These are phyloP conservation scores for Leptographium galeiforme DNA, from an alignment of 2,329 filamentous ascomycete species.

Conservation along the genomic window DNA sequence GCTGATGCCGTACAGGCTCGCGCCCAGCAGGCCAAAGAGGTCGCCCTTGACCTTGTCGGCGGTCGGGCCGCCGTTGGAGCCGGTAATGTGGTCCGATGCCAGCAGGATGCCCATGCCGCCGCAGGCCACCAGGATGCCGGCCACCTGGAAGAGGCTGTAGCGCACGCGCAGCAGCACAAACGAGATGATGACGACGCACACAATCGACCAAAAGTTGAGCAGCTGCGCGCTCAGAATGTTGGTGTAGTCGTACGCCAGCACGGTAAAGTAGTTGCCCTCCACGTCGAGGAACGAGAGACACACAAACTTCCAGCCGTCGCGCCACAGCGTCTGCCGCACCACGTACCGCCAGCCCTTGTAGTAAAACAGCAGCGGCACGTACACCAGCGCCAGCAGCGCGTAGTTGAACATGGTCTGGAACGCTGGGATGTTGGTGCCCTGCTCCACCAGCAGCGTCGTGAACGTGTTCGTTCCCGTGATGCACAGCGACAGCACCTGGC, in stretches of 20 bases:
- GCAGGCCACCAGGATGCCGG: conserved; percentile 80
- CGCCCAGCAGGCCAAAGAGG: conserved; percentile 77
- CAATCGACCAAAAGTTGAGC: conserved; percentile 98
- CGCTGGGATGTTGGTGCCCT: conserved; percentile 70
- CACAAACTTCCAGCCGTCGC: conserved; percentile 85
- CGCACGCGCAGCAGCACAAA: conserved; percentile 74
- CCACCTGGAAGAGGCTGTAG: conserved; percentile 75
- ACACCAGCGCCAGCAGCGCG: conserved; percentile 67
- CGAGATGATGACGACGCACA: conserved; percentile 76
- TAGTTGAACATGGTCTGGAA: conserved; percentile 98
- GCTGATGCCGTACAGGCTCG: conserved; percentile 78
- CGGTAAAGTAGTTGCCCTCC: conserved; percentile 95
- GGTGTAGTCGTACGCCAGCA: conserved; percentile 84
- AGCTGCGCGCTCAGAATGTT: conserved; percentile 87
- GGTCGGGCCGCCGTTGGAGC: conserved; percentile 53
- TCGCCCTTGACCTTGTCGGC: conserved; percentile 78
- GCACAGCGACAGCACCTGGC: conserved; percentile 75
- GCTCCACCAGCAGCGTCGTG: conserved; percentile 53
- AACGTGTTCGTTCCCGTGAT: conserved; percentile 92
- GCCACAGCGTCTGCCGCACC: conserved; percentile 40
- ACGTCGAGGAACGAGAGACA: conserved; percentile 90
- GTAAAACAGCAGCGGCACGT: conserved; percentile 67
- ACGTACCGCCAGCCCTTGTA: conserved; percentile 65
- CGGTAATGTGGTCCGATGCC: conserved; percentile 73
- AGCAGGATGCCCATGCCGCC: conserved; percentile 82